Conservation (phyloP, 495 filamentous ascomycete genomes). For the Tricharina praecox region DNA sequence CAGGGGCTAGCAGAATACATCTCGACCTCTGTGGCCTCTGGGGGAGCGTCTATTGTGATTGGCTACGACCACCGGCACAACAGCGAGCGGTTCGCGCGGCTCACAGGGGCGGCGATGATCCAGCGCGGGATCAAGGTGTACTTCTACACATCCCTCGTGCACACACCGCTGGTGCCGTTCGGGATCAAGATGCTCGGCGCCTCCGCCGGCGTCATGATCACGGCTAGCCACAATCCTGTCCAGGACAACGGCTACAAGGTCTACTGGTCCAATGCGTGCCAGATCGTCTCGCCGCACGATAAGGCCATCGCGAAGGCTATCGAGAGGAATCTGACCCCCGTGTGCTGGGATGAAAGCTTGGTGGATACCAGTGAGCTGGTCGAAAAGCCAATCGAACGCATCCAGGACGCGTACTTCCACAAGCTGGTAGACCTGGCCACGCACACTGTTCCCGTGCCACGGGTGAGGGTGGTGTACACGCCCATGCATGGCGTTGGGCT, state of each 20-base stretch:
- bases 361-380: constrained; percentile 29
- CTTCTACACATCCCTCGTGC: constrained; percentile 39
- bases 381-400: constrained; percentile 29
- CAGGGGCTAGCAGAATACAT: constrained; percentile 54
- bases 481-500: constrained; percentile 54
- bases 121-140: constrained; percentile 39
- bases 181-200: constrained; percentile 40
- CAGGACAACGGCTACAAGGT: constrained; percentile 63
- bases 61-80: constrained; percentile 54
- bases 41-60: constrained; percentile 34
- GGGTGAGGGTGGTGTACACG: constrained; percentile 43
- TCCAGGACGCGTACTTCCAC: constrained; percentile 32
- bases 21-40: constrained; percentile 8
- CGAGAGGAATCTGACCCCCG: constrained; percentile 38
- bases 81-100: constrained; percentile 44
- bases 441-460: not conserved
- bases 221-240: constrained; percentile 45
- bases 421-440: constrained; percentile 25
- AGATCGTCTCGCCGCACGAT: constrained; percentile 53
- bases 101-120: constrained; percentile 49
- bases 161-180: constrained; percentile 56
- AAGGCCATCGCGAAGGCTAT: constrained; percentile 44
- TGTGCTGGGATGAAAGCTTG: constrained; percentile 34
- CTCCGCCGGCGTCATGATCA: constrained; percentile 55
- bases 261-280: constrained; percentile 52